These are phyloP conservation scores for Aspergillus sp. DNA, from an alignment of 2,329 filamentous ascomycete genomes.

Conservation along the genomic window DNA sequence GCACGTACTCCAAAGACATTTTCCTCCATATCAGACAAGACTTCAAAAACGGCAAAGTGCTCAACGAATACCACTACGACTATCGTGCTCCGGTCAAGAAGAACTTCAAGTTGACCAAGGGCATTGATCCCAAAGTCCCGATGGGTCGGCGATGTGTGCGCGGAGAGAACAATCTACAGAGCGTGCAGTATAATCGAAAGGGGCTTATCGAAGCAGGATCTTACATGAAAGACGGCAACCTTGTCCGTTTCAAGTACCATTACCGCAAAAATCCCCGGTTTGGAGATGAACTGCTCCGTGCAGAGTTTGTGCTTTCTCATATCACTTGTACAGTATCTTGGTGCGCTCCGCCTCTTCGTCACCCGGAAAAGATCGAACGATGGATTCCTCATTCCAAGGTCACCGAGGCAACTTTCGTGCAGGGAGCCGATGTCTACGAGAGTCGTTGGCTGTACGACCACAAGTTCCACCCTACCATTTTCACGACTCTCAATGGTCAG, in stretches of 20 bases:
- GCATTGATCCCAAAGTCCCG: constrained; percentile 33
- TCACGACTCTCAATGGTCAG: constrained; percentile 47
- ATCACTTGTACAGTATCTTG: constrained; percentile 52
- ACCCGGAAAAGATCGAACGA: constrained; percentile 47
- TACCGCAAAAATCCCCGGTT: constrained; percentile 52
- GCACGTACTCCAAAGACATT: constrained; percentile 46
- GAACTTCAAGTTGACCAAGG: constrained; percentile 18
- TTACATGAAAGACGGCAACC: constrained; percentile 48
- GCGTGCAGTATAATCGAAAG: constrained; percentile 49
- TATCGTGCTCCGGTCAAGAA: constrained; percentile 24
- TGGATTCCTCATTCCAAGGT: constrained; percentile 55
- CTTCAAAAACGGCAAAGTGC: constrained; percentile 37
- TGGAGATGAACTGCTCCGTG: constrained; percentile 52
- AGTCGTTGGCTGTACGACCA: constrained; percentile 47
- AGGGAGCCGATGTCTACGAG: constrained; percentile 50
- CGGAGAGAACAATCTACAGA: constrained; percentile 43
- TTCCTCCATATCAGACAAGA: constrained; percentile 42
- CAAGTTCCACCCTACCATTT: constrained; percentile 45
- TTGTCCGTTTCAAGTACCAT: constrained; percentile 51
- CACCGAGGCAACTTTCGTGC: constrained; percentile 51
- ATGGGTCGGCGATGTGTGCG: constrained; percentile 43
- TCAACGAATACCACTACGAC: constrained; percentile 50
- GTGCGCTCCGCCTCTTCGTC: constrained; percentile 48
- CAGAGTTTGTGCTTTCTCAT: constrained; percentile 51
- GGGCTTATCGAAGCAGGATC: constrained; percentile 52